Evolutionary conservation across 2,329 filamentous ascomycete species (phyloP).

Genomic region (Colletotrichum limetticola): DNA sequence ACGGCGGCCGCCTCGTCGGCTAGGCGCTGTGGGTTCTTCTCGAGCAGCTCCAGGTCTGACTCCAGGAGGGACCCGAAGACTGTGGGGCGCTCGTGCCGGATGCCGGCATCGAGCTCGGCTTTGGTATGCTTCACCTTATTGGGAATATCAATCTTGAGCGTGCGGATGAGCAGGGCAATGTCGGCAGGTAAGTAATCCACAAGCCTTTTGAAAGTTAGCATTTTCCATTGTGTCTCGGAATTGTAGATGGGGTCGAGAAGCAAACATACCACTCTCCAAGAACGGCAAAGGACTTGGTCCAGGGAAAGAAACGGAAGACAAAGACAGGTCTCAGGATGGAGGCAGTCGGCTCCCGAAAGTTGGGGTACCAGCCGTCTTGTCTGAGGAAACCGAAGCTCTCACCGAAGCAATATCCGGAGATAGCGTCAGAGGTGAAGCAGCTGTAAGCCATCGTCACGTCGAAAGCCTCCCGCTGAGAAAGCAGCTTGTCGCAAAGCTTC

Average conservation of each 20-base stretch:
- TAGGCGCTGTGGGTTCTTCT: conserved; percentile 28
- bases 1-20: conserved; percentile 34
- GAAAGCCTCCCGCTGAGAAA: conserved; percentile 41
- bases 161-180: conserved; percentile 33
- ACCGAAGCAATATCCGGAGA: conserved; percentile 51
- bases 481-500: conserved; percentile 44
- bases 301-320: conserved; percentile 41
- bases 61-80: conserved; percentile 35
- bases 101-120: conserved; percentile 33
- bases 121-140: conserved; percentile 33
- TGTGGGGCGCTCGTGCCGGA: conserved; percentile 34
- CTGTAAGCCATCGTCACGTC: conserved; percentile 49
- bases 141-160: conserved; percentile 33
- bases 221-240: accelerated
- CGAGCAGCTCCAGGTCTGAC: conserved; percentile 29
- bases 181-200: conserved; percentile 33
- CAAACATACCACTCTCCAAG: conserved; percentile 30
- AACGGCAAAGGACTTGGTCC: conserved; percentile 35
- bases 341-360: conserved; percentile 41
- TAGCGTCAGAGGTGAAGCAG: conserved; percentile 52
- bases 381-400: conserved; percentile 46
- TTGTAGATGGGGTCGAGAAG: no score
- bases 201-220: conserved; percentile 14
- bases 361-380: conserved; percentile 49
- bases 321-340: conserved; percentile 38